Evolutionary conservation across 495 filamentous ascomycete species (phyloP).

Genomic region (Talaromyces trachyspermus): DNA sequence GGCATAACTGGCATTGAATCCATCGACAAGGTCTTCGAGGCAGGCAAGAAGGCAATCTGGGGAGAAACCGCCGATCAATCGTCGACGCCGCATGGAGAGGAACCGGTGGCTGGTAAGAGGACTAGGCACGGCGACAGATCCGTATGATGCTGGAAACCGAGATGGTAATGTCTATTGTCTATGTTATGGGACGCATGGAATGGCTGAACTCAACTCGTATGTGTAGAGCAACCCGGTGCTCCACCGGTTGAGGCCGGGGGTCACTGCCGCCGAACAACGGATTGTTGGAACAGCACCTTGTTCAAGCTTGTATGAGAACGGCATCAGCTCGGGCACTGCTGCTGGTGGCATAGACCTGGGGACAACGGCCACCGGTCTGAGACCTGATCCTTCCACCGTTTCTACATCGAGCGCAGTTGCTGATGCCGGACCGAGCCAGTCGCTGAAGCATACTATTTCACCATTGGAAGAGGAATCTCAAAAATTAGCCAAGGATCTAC

Average conservation of each 20-base stretch:
- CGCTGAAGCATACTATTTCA: conserved; percentile 5
- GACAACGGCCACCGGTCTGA: not conserved
- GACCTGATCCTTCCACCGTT: conserved; percentile 4
- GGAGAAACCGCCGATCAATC: not conserved
- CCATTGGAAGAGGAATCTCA: conserved; percentile 4
- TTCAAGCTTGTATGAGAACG: not conserved
- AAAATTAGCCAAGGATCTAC: conserved; percentile 8
- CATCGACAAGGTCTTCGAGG: conserved; percentile 7
- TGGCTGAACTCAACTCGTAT: not conserved
- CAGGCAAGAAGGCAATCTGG: conserved; percentile 8
- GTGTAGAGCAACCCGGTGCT: not conserved
- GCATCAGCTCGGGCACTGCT: conserved; percentile 1
- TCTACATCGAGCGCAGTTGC: not conserved
- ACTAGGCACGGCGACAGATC: conserved; percentile 35
- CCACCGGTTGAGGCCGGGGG: not conserved
- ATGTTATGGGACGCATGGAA: not conserved
- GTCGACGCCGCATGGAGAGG: conserved; percentile 20
- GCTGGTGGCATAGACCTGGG: not conserved
- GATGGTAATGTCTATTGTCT: conserved; percentile 23
- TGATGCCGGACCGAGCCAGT: conserved; percentile 2
- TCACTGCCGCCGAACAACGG: not conserved
- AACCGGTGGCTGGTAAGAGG: conserved; percentile 26
- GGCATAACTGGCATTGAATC: not conserved
- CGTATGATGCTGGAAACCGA: conserved; percentile 38
- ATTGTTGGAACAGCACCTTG: not conserved